Evolutionary conservation across 805 yeast genomes (phyloP), one percentile per base, ranked within the genome.

Genomic region (Nakazawaea wickerhamii): DNA sequence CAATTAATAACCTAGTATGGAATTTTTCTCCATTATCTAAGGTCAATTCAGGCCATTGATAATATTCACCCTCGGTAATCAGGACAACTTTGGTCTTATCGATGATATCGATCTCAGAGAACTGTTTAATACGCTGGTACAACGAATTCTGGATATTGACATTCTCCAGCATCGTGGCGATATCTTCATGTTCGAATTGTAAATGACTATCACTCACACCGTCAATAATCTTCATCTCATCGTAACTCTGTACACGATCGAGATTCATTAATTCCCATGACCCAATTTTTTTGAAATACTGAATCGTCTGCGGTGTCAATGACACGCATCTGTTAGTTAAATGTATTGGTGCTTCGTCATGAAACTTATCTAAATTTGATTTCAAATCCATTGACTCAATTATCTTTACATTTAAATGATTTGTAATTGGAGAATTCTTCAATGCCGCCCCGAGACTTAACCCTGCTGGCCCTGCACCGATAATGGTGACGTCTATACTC

Each of bases 391-490:
- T 73, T 1, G 84, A 88, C 60, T 93, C 99, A 20, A 93, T 71
- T 39, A 93, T 64, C 0, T 80, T 75, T 38, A 91, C 74, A 36
- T 70, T 69, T 34, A 88, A 70, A 38, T 75, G 67, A 22, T 63
- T 66, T 4, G 95, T 75, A 17, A 70, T 58, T 3, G 82, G 78
- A 1, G 89, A 81, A 50, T 71, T 70, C 57, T 85, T 84, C 44
- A 91, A 63, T 0, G 95, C 95, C 0, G 95, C 75, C 4, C 93
- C 81, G 28, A 93, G 65, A 1, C 96, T 82, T 44, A 93, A 65
- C 0, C 99, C 99, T 1, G 98, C 98, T 1, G 98, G 96, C 0
- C 99, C 99, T 6, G 95, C 98, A 28, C 99, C 99, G 28, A 93
- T 84, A 41, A 93, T 84, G 6, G 87, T 81, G 17, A 93, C 76